These are phyloP conservation scores for Heliocybe sulcata DNA, from an alignment of 1,284 basidiomycete genomes.

Conservation along the genomic window DNA sequence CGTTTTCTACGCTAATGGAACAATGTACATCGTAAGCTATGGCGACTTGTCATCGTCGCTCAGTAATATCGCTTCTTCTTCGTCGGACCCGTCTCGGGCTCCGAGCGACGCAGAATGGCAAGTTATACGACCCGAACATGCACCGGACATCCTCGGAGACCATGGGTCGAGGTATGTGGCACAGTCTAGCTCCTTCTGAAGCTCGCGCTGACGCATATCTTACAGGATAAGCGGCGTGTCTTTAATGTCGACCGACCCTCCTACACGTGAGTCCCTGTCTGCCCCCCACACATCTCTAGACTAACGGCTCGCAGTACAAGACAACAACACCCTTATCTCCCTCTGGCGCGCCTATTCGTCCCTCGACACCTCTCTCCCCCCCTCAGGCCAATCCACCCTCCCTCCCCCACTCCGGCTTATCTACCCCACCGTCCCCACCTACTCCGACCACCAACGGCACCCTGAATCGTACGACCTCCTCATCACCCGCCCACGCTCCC, in stretches of 20 bases:
- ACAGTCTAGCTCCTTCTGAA: background rate
- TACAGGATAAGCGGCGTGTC: slow-evolving; percentile 18
- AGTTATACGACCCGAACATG: slow-evolving; percentile 48
- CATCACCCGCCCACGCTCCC: slow-evolving; percentile 34
- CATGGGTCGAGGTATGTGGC: slow-evolving; percentile 47
- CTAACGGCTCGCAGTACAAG: slow-evolving; percentile 22
- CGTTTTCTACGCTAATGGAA: slow-evolving; percentile 60
- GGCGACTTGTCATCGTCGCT: slow-evolving; percentile 43
- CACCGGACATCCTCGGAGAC: slow-evolving; percentile 39
- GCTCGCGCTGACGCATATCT: slow-evolving; percentile 2
- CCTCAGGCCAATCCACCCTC: slow-evolving; percentile 43
- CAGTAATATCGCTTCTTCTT: slow-evolving; percentile 40
- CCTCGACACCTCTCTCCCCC: slow-evolving; percentile 48
- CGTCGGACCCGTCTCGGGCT: slow-evolving; percentile 21
- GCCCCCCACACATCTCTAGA: too few species aligned
- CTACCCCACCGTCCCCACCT: slow-evolving; percentile 58
- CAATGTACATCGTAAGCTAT: slow-evolving; percentile 63
- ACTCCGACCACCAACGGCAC: slow-evolving; percentile 39
- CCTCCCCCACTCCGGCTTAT: slow-evolving; percentile 66
- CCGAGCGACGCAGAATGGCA: slow-evolving; percentile 62
- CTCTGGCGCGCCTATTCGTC: slow-evolving; percentile 76
- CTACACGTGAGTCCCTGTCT: slow-evolving; percentile 1
- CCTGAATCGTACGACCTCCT: slow-evolving; percentile 31
- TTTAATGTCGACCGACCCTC: slow-evolving; percentile 20
- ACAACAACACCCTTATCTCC: slow-evolving; percentile 70